phyloP scores from a whole-genome alignment of 2,329 filamentous ascomycete genomes.

The Dothistroma pini region DNA sequence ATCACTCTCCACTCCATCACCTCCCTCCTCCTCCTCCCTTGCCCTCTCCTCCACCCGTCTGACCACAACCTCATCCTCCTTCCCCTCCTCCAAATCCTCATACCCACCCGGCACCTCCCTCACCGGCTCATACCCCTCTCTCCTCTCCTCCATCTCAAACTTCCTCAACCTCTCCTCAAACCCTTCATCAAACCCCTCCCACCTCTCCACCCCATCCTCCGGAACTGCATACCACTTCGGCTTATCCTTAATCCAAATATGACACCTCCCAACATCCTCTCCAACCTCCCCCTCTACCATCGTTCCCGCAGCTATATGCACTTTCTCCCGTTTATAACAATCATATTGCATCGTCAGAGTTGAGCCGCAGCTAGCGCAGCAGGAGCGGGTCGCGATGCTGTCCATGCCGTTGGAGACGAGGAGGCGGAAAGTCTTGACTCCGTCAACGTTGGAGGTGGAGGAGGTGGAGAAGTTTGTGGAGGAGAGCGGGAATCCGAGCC shows the following conservation, averaged over 20 bases:
- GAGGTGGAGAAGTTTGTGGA: constrained; percentile 13
- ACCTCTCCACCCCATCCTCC: constrained; percentile 15
- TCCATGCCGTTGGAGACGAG: constrained; percentile 6
- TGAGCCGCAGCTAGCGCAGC: constrained; percentile 18
- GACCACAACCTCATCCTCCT: background rate
- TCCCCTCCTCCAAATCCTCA: background rate
- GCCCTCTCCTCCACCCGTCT: background rate
- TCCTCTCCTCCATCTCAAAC: background rate
- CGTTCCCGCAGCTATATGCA: constrained; percentile 18
- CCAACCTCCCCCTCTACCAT: constrained; percentile 5
- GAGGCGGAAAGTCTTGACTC: constrained; percentile 10
- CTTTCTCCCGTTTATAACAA: constrained; percentile 18
- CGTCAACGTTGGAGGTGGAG: no score
- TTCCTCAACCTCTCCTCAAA: constrained; percentile 1
- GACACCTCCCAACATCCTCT: constrained; percentile 11
- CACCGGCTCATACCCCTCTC: background rate
- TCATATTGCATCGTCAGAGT: constrained; percentile 22
- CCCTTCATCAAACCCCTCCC: constrained; percentile 18
- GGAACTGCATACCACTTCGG: constrained; percentile 20
- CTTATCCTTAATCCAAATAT: constrained; percentile 16
- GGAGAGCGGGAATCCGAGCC: constrained; percentile 17
- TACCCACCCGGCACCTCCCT: background rate
- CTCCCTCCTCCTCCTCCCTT: background rate
- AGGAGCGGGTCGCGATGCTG: constrained; percentile 14
- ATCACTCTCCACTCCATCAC: background rate